Evolutionary conservation across 495 filamentous ascomycete genomes (phyloP).

Genomic region (Thozetella sp.): DNA sequence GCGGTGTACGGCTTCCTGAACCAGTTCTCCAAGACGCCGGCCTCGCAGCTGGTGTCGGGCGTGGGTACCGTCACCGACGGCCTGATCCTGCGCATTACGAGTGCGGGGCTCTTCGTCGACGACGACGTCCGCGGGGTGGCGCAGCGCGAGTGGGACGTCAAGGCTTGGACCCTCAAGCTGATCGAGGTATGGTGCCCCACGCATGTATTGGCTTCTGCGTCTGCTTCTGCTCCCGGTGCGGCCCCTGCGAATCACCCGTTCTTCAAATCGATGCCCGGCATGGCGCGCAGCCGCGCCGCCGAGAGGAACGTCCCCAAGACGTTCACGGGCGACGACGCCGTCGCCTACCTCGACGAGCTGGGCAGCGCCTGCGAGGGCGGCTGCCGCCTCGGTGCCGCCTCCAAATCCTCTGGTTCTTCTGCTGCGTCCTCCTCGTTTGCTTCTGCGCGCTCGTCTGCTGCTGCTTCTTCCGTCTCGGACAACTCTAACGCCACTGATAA

Average conservation of each 20-base stretch:
- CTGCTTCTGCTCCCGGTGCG: conserved; percentile 35
- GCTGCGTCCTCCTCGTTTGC: conserved; percentile 25
- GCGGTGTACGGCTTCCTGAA: conserved; percentile 91
- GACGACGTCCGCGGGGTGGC: conserved; percentile 86
- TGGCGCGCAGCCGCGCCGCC: conserved; percentile 35
- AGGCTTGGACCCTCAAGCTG: conserved; percentile 92
- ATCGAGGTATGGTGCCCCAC: conserved; percentile 86
- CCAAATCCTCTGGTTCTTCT: conserved; percentile 24
- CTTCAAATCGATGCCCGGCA: conserved; percentile 33
- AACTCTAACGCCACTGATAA: conserved; percentile 23
- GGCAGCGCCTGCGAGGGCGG: conserved; percentile 63
- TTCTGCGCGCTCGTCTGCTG: conserved; percentile 15
- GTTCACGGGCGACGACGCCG: conserved; percentile 62
- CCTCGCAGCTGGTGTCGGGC: conserved; percentile 78
- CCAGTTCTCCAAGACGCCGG: conserved; percentile 75
- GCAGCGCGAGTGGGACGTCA: conserved; percentile 96
- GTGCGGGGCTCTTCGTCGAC: conserved; percentile 93
- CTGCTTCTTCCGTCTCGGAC: conserved; percentile 30
- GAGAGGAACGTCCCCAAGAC: conserved; percentile 47
- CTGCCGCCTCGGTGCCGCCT: conserved; percentile 45
- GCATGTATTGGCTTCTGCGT: conserved; percentile 41
- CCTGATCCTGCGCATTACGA: conserved; percentile 79
- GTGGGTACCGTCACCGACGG: conserved; percentile 81
- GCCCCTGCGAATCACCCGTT: conserved; percentile 37
- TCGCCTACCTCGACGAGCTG: conserved; percentile 58